Evolutionary conservation across 2,329 filamentous ascomycete species (phyloP).

Genomic region (Teratosphaeria zuluensis): DNA sequence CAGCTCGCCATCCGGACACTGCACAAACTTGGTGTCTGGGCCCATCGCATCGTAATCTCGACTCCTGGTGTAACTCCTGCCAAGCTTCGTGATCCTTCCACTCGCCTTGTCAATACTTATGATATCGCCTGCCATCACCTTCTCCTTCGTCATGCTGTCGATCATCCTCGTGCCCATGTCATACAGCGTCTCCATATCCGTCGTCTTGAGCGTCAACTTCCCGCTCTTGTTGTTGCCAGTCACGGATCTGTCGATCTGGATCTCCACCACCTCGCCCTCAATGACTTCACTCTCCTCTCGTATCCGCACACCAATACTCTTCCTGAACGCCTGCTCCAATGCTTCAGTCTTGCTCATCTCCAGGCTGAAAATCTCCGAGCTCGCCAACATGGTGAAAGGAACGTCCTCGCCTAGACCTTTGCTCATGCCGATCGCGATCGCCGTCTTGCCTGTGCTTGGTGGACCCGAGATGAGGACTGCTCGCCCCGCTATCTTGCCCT

Average conservation of each 20-base stretch:
- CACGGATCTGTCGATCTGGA: conserved; percentile 93
- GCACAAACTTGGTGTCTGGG: conserved; percentile 93
- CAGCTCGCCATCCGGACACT: conserved; percentile 93
- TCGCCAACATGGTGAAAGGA: conserved; percentile 90
- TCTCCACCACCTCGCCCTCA: conserved; percentile 97
- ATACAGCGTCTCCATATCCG: conserved; percentile 98
- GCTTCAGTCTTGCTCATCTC: conserved; percentile 99
- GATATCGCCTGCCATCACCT: conserved; percentile 96
- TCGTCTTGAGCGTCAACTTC: conserved; percentile 98
- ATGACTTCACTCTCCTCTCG: conserved; percentile 99
- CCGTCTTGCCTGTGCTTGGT: conserved; percentile 94
- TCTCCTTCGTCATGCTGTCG: conserved; percentile 98
- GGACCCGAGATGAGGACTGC: conserved; percentile 92
- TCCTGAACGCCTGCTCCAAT: conserved; percentile 95
- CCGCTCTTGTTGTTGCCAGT: conserved; percentile 95
- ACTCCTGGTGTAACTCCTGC: conserved; percentile 85
- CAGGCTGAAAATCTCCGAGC: conserved; percentile 94
- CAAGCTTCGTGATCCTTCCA: conserved; percentile 94
- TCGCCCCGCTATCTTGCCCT: conserved; percentile 93
- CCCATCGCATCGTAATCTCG: conserved; percentile 99
- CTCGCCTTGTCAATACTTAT: conserved; percentile 98
- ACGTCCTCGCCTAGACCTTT: conserved; percentile 91
- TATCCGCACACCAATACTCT: conserved; percentile 95
- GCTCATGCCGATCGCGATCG: conserved; percentile 97
- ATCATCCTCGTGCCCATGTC: conserved; percentile 99